phyloP scores from a whole-genome alignment of 805 yeast species.

The Naumovozyma dairenensis region DNA sequence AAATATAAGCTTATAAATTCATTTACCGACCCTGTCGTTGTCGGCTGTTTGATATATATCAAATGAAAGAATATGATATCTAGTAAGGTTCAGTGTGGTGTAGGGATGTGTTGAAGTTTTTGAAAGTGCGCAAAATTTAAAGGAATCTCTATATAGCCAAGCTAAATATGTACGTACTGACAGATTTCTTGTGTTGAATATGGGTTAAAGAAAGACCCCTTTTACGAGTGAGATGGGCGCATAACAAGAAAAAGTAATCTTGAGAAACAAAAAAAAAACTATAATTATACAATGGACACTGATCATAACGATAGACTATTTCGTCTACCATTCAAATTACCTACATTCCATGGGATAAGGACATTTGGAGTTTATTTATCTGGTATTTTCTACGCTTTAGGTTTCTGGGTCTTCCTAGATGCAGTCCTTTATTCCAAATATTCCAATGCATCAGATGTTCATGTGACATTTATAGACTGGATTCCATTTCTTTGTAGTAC shows the following conservation, averaged over 20 bases:
- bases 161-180: background rate
- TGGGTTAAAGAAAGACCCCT: too few relatives aligned
- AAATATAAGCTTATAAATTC: too few relatives aligned
- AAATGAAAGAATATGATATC: too few relatives aligned
- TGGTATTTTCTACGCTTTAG: constrained; percentile 71
- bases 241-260: background rate
- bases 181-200: background rate
- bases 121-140: background rate
- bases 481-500: constrained; percentile 84
- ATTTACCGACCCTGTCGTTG: too few relatives aligned
- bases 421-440: constrained; percentile 80
- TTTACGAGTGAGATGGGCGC: too few relatives aligned
- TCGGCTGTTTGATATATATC: too few relatives aligned
- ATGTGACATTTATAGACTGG: constrained; percentile 92
- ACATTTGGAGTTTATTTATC: constrained; percentile 68
- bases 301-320: constrained; percentile 46
- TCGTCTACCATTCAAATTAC: constrained; percentile 56
- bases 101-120: background rate
- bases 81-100: too few relatives aligned
- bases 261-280: constrained; percentile 3
- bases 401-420: constrained; percentile 84
- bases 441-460: constrained; percentile 76
- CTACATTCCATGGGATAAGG: constrained; percentile 61
- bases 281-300: constrained; percentile 17
- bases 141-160: background rate